Evolutionary conservation across 2,329 filamentous ascomycete genomes (phyloP).

Genomic region (Verticillium longisporum): DNA sequence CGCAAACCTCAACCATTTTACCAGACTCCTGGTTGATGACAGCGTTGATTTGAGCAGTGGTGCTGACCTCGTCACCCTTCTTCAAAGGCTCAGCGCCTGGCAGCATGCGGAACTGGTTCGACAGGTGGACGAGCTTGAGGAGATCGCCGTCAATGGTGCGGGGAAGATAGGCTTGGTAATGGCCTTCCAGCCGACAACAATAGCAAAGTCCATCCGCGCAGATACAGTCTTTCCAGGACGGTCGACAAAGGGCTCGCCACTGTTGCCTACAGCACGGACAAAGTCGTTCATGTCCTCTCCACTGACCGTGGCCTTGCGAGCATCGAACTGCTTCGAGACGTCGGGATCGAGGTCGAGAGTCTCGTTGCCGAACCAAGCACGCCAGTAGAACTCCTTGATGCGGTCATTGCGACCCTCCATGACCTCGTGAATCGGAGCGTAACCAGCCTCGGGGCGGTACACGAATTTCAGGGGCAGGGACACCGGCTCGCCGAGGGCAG

Average conservation of each 20-base stretch:
- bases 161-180: conserved; percentile 99
- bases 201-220: conserved; percentile 97
- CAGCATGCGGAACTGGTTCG: conserved; percentile 97
- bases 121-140: conserved; percentile 91
- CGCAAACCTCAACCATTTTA: conserved; percentile 99
- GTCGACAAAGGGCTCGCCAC: conserved; percentile 93
- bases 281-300: conserved; percentile 95
- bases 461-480: conserved; percentile 80
- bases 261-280: conserved; percentile 97
- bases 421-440: conserved; percentile 94
- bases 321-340: conserved; percentile 83
- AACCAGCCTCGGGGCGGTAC: conserved; percentile 92
- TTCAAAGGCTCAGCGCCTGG: conserved; percentile 90
- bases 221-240: conserved; percentile 88
- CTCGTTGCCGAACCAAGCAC: conserved; percentile 91
- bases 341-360: conserved; percentile 74
- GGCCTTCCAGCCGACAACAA: conserved; percentile 97
- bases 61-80: conserved; percentile 89
- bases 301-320: conserved; percentile 80
- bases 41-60: conserved; percentile 92
- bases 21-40: conserved; percentile 97
- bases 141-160: conserved; percentile 93
- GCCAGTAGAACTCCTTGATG: conserved; percentile 99
- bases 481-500: conserved; percentile 74
- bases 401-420: conserved; percentile 95